Evolutionary conservation across 768 basidiomycete species (phyloP).

Genomic region (Xerocomellus dryophilus): DNA sequence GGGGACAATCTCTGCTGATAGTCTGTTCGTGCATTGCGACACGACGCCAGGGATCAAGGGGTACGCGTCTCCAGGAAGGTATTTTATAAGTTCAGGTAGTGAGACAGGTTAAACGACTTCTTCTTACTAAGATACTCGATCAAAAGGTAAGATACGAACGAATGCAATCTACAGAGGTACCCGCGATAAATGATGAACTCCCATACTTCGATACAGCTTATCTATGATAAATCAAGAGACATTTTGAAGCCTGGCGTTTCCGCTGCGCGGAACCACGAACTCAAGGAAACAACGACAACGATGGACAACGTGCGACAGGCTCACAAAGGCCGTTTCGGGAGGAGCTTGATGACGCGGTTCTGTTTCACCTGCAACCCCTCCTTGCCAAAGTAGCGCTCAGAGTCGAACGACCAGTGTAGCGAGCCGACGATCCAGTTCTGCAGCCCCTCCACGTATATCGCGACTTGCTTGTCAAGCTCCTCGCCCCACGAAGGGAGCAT

Average conservation of each 20-base stretch:
- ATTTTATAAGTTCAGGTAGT: neutral
- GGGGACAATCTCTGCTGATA: neutral
- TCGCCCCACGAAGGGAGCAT: slow-evolving; percentile 61
- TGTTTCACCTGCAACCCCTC: slow-evolving; percentile 54
- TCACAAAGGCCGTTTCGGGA: slow-evolving; percentile 37
- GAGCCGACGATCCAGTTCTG: slow-evolving; percentile 72
- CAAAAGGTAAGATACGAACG: slow-evolving; percentile 13
- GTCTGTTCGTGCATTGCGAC: neutral
- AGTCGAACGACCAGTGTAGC: slow-evolving; percentile 71
- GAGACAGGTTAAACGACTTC: neutral
- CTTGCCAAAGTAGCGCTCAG: slow-evolving; percentile 64
- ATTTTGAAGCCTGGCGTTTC: neutral
- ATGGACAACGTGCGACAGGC: neutral
- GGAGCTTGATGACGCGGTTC: slow-evolving; percentile 49
- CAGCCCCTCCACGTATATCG: slow-evolving; percentile 57
- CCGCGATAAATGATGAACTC: neutral
- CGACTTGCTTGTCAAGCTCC: slow-evolving; percentile 57
- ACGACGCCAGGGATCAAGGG: neutral
- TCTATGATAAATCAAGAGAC: slow-evolving; percentile 7
- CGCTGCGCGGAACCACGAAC: neutral
- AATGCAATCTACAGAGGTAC: neutral
- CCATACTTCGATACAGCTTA: slow-evolving; percentile 5
- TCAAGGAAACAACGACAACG: neutral
- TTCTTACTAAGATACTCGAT: slow-evolving; percentile 5
- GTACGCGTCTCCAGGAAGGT: neutral